phyloP scores from a whole-genome alignment of 2,329 filamentous ascomycete species.

The Cladosporium austrohemisphaericum region DNA sequence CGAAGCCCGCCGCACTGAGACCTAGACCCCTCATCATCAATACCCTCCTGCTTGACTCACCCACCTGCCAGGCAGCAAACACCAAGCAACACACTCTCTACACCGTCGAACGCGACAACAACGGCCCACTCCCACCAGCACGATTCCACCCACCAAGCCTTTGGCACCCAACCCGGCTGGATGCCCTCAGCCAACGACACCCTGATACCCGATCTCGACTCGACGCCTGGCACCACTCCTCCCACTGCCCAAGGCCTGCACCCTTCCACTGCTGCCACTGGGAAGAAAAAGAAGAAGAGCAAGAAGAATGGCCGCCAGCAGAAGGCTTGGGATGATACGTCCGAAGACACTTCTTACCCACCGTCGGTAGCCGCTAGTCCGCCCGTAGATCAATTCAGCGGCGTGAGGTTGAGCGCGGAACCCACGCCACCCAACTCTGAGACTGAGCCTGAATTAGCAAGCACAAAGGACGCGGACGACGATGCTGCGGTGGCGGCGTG shows the following conservation, averaged over 20 bases:
- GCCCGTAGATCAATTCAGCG: slow-evolving; percentile 17
- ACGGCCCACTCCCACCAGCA: background rate
- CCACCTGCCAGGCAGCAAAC: background rate
- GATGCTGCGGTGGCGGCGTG: slow-evolving; percentile 10
- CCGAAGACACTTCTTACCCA: slow-evolving; percentile 26
- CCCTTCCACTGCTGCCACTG: slow-evolving; percentile 15
- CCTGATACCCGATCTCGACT: slow-evolving; percentile 27
- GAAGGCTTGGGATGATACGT: slow-evolving; percentile 21
- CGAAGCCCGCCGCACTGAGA: background rate
- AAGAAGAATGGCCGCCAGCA: slow-evolving; percentile 13
- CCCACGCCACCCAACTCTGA: slow-evolving; percentile 13
- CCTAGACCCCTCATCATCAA: no score
- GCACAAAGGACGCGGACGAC: slow-evolving; percentile 1
- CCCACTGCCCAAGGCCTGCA: slow-evolving; percentile 15
- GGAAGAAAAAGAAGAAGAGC: slow-evolving; percentile 28
- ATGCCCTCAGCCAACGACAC: slow-evolving; percentile 22
- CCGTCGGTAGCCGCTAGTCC: slow-evolving; percentile 29
- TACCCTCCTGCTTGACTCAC: slow-evolving; percentile 10
- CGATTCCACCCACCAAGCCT: background rate
- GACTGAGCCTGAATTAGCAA: slow-evolving; percentile 1
- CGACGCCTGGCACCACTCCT: slow-evolving; percentile 21
- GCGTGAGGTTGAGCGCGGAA: slow-evolving; percentile 2
- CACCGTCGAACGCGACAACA: background rate
- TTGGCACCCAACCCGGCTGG: slow-evolving; percentile 16
- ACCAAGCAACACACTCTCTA: background rate